Conservation (phyloP, 2,329 filamentous ascomycete species). For the Verticillium isaacii region DNA sequence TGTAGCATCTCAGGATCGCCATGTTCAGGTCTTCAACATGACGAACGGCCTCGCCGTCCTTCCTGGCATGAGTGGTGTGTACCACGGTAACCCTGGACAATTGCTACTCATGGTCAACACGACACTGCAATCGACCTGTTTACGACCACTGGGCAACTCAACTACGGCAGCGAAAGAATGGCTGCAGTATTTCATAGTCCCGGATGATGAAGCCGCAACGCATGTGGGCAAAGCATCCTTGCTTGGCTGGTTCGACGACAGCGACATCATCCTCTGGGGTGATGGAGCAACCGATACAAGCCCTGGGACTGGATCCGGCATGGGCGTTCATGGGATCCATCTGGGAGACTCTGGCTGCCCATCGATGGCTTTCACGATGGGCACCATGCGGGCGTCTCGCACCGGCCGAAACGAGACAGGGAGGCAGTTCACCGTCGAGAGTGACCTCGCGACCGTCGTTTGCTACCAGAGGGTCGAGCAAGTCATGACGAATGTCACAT, state of each 20-base stretch:
- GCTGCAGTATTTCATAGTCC: conserved; percentile 16
- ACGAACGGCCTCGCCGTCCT: background rate
- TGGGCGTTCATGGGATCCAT: background rate
- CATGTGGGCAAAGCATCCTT: conserved; percentile 17
- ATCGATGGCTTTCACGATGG: conserved; percentile 2
- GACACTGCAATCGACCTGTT: conserved; percentile 6
- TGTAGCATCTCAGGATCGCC: conserved; percentile 8
- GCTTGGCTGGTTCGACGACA: conserved; percentile 12
- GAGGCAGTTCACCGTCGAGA: conserved; percentile 11
- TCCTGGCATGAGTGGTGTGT: background rate
- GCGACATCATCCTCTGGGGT: conserved; percentile 6
- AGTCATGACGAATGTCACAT: conserved; percentile 15
- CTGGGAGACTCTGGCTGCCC: conserved; percentile 2
- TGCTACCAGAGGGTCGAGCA: conserved; percentile 19
- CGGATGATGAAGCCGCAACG: conserved; percentile 8
- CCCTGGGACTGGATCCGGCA: background rate
- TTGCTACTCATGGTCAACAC: conserved; percentile 15
- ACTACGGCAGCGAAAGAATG: conserved; percentile 1
- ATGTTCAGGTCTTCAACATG: background rate
- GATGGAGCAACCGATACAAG: conserved; percentile 15
- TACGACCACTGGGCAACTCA: background rate
- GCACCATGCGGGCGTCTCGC: background rate
- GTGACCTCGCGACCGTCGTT: conserved; percentile 15
- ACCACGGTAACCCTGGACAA: conserved; percentile 1
- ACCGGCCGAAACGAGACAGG: conserved; percentile 5